phyloP scores from a whole-genome alignment of 495 filamentous ascomycete species.

The Lophiostoma macrostomum region DNA sequence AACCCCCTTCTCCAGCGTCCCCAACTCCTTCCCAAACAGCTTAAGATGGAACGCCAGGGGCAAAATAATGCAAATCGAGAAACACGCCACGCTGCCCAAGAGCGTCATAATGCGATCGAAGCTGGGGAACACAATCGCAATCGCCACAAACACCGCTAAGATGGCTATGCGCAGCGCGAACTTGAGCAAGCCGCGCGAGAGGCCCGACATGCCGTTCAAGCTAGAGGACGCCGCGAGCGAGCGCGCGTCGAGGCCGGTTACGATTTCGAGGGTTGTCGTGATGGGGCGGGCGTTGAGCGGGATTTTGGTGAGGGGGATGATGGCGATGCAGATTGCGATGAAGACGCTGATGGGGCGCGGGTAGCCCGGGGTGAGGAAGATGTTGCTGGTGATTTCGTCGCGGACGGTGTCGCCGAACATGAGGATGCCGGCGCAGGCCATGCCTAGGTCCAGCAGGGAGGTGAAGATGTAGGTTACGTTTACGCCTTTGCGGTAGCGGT shows the following conservation, averaged over 20 bases:
- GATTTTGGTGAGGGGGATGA: conserved; percentile 93
- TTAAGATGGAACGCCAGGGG: conserved; percentile 89
- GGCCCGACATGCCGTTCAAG: conserved; percentile 53
- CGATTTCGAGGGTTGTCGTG: conserved; percentile 75
- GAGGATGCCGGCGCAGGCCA: conserved; percentile 76
- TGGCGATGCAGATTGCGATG: conserved; percentile 79
- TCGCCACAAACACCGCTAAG: conserved; percentile 58
- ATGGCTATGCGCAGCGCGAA: conserved; percentile 58
- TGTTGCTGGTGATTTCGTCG: conserved; percentile 88
- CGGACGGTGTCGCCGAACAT: conserved; percentile 89
- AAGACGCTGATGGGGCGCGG: conserved; percentile 69
- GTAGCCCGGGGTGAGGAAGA: conserved; percentile 70
- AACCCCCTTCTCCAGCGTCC: conserved; percentile 58
- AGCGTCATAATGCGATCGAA: conserved; percentile 96
- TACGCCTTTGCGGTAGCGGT: conserved; percentile 74
- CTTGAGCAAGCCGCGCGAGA: conserved; percentile 59
- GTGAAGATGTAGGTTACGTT: conserved; percentile 87
- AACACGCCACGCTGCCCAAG: conserved; percentile 85
- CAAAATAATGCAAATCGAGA: conserved; percentile 84
- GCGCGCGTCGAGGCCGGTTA: conserved; percentile 66
- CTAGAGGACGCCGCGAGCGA: conserved; percentile 45
- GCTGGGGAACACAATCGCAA: conserved; percentile 76
- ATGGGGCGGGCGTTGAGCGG: conserved; percentile 90
- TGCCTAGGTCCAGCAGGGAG: conserved; percentile 72
- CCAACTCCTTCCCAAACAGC: conserved; percentile 80